phyloP scores from a whole-genome alignment of 805 yeast species.

The Candida suzukii region DNA sequence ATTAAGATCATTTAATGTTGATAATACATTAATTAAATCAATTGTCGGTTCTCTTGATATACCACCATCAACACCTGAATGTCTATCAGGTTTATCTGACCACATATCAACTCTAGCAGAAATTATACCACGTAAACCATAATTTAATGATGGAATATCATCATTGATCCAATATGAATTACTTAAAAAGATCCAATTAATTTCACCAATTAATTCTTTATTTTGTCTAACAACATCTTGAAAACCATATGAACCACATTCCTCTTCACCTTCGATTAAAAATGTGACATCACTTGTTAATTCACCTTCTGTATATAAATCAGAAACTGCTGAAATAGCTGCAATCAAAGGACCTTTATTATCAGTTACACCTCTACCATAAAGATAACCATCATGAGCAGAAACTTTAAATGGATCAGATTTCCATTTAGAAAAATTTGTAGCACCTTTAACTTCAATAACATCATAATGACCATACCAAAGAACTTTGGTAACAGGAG shows the following conservation, averaged over 20 bases:
- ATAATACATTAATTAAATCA: slow-evolving; percentile 69
- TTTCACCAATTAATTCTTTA: slow-evolving; percentile 50
- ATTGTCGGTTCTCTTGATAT: slow-evolving; percentile 81
- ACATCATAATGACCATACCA: slow-evolving; percentile 98
- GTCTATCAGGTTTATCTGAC: slow-evolving; percentile 80
- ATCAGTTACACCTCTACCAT: slow-evolving; percentile 91
- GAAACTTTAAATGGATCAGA: slow-evolving; percentile 73
- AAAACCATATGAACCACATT: slow-evolving; percentile 85
- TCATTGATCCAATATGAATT: slow-evolving; percentile 95
- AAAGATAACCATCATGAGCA: slow-evolving; percentile 76
- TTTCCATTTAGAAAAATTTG: slow-evolving; percentile 51
- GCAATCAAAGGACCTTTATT: slow-evolving; percentile 92
- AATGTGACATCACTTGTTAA: slow-evolving; percentile 73
- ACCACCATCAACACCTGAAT: slow-evolving; percentile 97
- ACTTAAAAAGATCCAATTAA: slow-evolving; percentile 86
- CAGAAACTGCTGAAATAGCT: slow-evolving; percentile 81
- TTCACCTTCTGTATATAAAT: slow-evolving; percentile 41
- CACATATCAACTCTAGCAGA: slow-evolving; percentile 67
- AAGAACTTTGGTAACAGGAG: slow-evolving; percentile 39
- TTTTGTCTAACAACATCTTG: slow-evolving; percentile 53
- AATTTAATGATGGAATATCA: slow-evolving; percentile 81
- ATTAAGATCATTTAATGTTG: slow-evolving; percentile 51
- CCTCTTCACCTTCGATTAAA: slow-evolving; percentile 92
- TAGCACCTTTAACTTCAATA: slow-evolving; percentile 59
- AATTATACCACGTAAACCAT: slow-evolving; percentile 89